Conservation (phyloP, 345 rosid species). For the Eutrema japonicum region DNA sequence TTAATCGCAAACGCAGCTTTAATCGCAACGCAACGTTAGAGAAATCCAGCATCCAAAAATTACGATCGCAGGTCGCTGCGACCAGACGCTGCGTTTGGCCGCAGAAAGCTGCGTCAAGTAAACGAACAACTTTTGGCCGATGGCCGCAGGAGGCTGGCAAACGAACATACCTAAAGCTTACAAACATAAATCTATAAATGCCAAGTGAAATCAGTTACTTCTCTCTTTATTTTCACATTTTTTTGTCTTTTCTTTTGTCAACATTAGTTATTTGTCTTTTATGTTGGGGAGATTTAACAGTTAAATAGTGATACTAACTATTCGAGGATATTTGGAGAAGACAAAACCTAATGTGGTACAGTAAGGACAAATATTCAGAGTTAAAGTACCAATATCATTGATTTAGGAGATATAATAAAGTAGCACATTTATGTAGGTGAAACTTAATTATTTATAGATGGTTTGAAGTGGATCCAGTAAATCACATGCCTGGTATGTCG, state of each 20-base stretch:
- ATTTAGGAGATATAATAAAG: constrained; percentile 22
- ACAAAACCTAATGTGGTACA: constrained; percentile 35
- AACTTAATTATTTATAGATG: constrained; percentile 18
- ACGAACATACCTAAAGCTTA: too few species aligned
- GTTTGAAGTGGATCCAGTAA: constrained; percentile 19
- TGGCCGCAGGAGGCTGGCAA: too few species aligned
- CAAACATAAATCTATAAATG: constrained; percentile 35
- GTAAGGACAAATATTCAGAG: constrained; percentile 38
- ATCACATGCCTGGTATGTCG: constrained; percentile 37
- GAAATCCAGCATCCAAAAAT: too few species aligned
- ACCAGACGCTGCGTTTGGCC: too few species aligned
- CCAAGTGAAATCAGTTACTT: constrained; percentile 18
- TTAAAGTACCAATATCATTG: constrained; percentile 41
- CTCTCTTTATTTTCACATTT: constrained; percentile 33
- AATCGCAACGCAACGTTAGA: too few species aligned
- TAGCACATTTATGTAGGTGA: constrained; percentile 34
- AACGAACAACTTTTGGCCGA: too few species aligned
- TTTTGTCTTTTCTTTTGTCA: constrained; percentile 37
- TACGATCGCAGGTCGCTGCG: too few species aligned
- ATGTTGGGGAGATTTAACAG: constrained; percentile 33
- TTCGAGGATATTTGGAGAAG: constrained; percentile 31
- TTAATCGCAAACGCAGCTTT: too few species aligned
- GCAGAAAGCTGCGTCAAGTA: too few species aligned
- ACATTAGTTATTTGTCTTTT: constrained; percentile 26
- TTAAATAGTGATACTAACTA: constrained; percentile 21